Evolutionary conservation across 108 stramenopile genomes (phyloP).

Genomic region (Schizochytrium sp.): DNA sequence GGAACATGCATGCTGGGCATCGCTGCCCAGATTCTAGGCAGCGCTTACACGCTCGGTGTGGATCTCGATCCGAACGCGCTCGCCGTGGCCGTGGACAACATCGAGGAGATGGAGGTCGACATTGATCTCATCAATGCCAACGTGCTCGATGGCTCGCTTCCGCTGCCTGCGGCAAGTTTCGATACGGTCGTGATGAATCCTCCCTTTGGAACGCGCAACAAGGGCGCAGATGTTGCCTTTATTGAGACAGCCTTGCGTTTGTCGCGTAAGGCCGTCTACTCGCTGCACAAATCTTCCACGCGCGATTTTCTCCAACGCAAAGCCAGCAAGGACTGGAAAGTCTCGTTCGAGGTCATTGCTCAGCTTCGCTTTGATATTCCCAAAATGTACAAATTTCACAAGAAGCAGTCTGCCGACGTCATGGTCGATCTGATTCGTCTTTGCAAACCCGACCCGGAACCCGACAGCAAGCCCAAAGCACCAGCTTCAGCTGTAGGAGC

Average conservation of each 20-base stretch:
- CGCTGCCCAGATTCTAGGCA: conserved; percentile 62
- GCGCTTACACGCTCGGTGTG: conserved; percentile 31
- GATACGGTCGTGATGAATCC: conserved; percentile 53
- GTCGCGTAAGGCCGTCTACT: conserved; percentile 73
- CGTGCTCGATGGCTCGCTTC: background rate
- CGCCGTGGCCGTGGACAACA: conserved; percentile 42
- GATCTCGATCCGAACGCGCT: conserved; percentile 73
- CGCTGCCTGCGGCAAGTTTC: background rate
- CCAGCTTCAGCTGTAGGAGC: background rate
- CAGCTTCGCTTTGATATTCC: conserved; percentile 87
- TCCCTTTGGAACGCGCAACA: conserved; percentile 44
- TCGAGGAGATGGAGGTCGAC: conserved; percentile 16
- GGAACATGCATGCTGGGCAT: conserved; percentile 83
- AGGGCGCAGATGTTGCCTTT: conserved; percentile 33
- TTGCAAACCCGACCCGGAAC: background rate
- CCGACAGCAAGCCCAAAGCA: background rate
- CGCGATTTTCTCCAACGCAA: conserved; percentile 51
- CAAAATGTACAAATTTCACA: conserved; percentile 81
- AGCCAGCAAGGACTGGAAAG: conserved; percentile 58
- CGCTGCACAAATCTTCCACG: conserved; percentile 86
- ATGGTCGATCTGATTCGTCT: conserved; percentile 83
- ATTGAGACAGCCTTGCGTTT: conserved; percentile 48
- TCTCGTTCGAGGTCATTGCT: conserved; percentile 62
- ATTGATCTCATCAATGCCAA: conserved; percentile 35
- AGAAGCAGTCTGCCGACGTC: conserved; percentile 68